A percentile compares a stretch with the other conserved stretches of the same genome.
Evolutionary conservation across 2,329 filamentous ascomycete genomes (phyloP).

Genomic region (Alternaria consortialis): DNA sequence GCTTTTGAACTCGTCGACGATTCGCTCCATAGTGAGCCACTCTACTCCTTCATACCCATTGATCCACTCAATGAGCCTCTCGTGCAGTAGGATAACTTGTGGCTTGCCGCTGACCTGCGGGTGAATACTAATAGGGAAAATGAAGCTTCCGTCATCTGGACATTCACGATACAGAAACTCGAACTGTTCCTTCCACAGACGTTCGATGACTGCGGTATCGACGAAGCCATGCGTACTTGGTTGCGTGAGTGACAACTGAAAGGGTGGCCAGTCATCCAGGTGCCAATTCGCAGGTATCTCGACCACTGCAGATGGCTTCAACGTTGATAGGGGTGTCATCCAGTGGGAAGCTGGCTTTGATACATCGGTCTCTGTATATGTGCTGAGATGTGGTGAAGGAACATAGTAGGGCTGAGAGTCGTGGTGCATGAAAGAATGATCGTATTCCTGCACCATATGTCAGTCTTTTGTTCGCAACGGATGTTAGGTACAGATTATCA

Average conservation of each 20-base stretch:
- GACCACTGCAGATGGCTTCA: constrained; percentile 49
- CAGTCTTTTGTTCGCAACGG: background rate
- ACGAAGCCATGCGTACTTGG: constrained; percentile 63
- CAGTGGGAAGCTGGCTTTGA: constrained; percentile 45
- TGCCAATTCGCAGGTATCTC: constrained; percentile 60
- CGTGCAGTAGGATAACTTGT: constrained; percentile 59
- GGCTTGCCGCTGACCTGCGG: constrained; percentile 60
- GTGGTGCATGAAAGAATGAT: constrained; percentile 61
- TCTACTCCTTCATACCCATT: constrained; percentile 57
- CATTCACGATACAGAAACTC: constrained; percentile 56
- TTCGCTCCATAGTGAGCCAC: constrained; percentile 51
- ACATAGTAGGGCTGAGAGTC: constrained; percentile 55
- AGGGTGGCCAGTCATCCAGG: constrained; percentile 61
- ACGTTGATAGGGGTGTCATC: constrained; percentile 51
- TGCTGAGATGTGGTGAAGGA: constrained; percentile 55
- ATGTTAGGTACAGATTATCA: background rate
- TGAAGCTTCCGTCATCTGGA: constrained; percentile 53
- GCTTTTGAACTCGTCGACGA: constrained; percentile 50
- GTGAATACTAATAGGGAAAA: constrained; percentile 60
- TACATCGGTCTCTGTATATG: constrained; percentile 42
- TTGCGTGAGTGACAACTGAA: constrained; percentile 55
- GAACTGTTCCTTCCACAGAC: constrained; percentile 59
- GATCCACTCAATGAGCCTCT: constrained; percentile 58
- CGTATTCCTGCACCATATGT: constrained; percentile 56
- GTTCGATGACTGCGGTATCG: constrained; percentile 54